These are phyloP conservation scores for Crataegus laevigata DNA, from an alignment of 306 rosid genomes.

Conservation along the genomic window DNA sequence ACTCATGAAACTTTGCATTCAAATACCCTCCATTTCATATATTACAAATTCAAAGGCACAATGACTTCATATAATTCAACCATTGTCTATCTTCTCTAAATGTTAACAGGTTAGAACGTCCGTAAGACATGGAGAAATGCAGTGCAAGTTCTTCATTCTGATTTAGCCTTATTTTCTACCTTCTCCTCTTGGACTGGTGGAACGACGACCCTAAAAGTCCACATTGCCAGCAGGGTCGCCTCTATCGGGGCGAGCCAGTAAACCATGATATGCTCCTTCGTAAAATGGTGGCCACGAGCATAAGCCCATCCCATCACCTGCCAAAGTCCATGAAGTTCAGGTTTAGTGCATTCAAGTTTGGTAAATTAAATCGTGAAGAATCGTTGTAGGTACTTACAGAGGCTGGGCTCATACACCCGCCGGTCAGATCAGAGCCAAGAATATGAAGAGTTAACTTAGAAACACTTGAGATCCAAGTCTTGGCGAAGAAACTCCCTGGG, in stretches of 20 bases:
- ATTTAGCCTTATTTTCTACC: constrained; percentile 45
- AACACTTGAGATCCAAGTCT: constrained; percentile 94
- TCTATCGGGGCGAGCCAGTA: constrained; percentile 95
- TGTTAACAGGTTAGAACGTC: background rate
- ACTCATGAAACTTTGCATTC: too few relatives aligned
- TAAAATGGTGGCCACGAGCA: constrained; percentile 79
- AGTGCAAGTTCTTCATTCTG: constrained; percentile 38
- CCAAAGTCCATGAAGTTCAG: background rate
- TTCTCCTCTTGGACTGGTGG: constrained; percentile 36
- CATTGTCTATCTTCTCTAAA: background rate
- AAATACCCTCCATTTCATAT: too few relatives aligned
- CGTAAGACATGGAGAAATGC: background rate
- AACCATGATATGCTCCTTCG: constrained; percentile 77
- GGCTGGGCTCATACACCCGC: constrained; percentile 95
- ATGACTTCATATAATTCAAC: background rate
- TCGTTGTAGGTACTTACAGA: constrained; percentile 46
- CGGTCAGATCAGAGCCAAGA: constrained; percentile 88
- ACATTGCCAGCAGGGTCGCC: constrained; percentile 73
- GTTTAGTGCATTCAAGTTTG: background rate
- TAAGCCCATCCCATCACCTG: constrained; percentile 98
- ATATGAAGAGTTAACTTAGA: constrained; percentile 69
- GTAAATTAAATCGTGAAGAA: background rate
- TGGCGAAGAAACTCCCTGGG: constrained; percentile 60
- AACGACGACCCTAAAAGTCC: constrained; percentile 55
- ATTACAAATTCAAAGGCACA: background rate